Evolutionary conservation across 164 flowering plant species (phyloP), one percentile per base, ranked within the genome.

Genomic region (Piper betle): DNA sequence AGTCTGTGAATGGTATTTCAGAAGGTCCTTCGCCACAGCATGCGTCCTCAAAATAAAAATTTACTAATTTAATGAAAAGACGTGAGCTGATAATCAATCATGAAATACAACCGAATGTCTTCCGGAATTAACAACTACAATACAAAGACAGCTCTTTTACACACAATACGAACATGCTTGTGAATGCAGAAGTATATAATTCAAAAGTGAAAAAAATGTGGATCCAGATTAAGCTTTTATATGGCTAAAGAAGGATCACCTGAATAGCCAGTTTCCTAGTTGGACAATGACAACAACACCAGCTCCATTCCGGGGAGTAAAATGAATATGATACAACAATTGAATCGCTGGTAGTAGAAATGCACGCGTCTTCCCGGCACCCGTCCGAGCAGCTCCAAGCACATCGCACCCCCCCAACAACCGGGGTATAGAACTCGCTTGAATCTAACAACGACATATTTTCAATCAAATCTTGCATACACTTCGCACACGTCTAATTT

Each of bases 341-440:
- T 90, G 97, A 56, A 93, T 80, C 57, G 99, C 97, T 9, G 98
- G 98, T 17, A 93, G 73, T 38, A 93, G 69, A 75, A 93, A 93
- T 41, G 96, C 94, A 64, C 90, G 91, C 52, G 97, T 93, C 68
- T 93, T 93, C 7, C 98, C 96, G 55, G 98, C 79, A 68, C 98
- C 98, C 12, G 98, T 93, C 75, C 98, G 81, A 55, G 99, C 99
- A 64, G 99, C 97, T 66, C 96, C 99, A 71, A 93, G 84, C 64
- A 90, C 87, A 80, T 93, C 88, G 72, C 82, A 78, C 1, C 95
- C 96, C 62, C 72, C 68, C 70, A 88, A 46, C 62, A 90, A 91
- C 11, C 80, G 94, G 53, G 97, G 96, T 60, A 93, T 86, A 11
- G 91, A 58, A 62, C 89, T 75, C 40, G 96, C 86, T 88, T 93